Evolutionary conservation across 768 basidiomycete genomes (phyloP), one percentile per base, ranked within the genome.

Genomic region (Termitomyces sp.): DNA sequence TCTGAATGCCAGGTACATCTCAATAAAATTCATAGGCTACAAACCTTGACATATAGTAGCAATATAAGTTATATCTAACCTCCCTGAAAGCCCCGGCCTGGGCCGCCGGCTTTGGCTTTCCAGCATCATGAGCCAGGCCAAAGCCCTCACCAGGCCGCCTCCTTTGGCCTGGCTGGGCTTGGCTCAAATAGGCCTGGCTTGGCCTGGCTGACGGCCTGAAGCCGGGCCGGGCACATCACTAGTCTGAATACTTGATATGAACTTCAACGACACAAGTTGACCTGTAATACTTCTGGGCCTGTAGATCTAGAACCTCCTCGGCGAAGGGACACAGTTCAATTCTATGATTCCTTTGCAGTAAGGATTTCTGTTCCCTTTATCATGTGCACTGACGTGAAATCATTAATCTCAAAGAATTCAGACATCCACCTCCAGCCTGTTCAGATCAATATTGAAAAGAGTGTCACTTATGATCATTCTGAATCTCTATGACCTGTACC

Each of bases 361-460:
- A 30, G 8, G 51, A 24, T 1, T 24, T 16, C 14, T 20, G 22
- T 34, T n/a, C 47, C 18, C 5, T 24, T 7, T 30, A 4, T 7
- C 30, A 7, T 30, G 4, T 30, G 30, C 30, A 7, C 30, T 30
- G 3, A 30, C 7, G 30, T 7, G 7, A 30, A 30, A 30, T 7
- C 3, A 30, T 30, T 7, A 30, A 30, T 30, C 30, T 30, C 30
- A 30, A 30, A 48, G 27, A 32, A 18, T 27, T 8, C 52, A 43
- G 46, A 43, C 7, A 42, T 64, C n/a, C 53, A 49, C 12, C 42
- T 64, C 20, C 54, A 45, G 33, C 61, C 47, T 26, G 58, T 68
- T 24, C 60, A 66, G 27, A 59, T 68, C 34, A 64, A 59, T 37
- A 59, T 68, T 26, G 62, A 68, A 59, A 64, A 64, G 40, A 68